Conservation (phyloP, 176 grass and related monocot genomes). For the Puya raimondii region DNA sequence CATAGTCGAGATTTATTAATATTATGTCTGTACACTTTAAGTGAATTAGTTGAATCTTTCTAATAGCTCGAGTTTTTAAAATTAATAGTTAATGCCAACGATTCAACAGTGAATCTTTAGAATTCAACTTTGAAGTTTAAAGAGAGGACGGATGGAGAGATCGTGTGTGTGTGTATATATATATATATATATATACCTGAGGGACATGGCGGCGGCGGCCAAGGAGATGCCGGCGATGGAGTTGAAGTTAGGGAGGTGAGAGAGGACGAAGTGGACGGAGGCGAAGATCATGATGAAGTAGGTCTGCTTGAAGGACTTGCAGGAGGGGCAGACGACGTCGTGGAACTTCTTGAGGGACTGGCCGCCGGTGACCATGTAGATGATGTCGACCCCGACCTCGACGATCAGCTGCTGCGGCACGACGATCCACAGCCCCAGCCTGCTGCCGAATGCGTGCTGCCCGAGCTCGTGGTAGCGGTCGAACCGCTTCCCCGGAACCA, state of each 20-base stretch:
- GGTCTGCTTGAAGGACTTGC: slow-evolving; percentile 59
- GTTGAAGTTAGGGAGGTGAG: slow-evolving; percentile 86
- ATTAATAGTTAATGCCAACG: too few relatives aligned
- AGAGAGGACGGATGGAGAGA: too few relatives aligned
- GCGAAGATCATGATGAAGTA: slow-evolving; percentile 98
- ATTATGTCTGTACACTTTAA: too few relatives aligned
- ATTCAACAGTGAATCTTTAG: too few relatives aligned
- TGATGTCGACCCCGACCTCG: slow-evolving; percentile 86
- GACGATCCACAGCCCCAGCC: slow-evolving; percentile 75
- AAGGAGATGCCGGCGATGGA: slow-evolving; percentile 89
- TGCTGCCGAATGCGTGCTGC: slow-evolving; percentile 77
- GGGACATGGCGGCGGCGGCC: slow-evolving; percentile 87
- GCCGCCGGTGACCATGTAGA: slow-evolving; percentile 96
- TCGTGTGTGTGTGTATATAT: too few relatives aligned
- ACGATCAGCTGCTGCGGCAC: slow-evolving; percentile 77
- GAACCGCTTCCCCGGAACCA: slow-evolving; percentile 81
- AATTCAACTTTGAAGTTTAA: too few relatives aligned
- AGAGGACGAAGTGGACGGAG: slow-evolving; percentile 69
- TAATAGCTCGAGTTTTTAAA: too few relatives aligned
- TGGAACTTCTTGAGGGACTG: slow-evolving; percentile 86
- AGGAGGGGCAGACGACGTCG: slow-evolving; percentile 50
- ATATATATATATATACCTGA: slow-evolving; percentile 40
- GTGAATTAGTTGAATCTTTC: too few relatives aligned
- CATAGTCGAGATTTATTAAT: too few relatives aligned
- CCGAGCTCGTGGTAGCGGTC: slow-evolving; percentile 93